These are phyloP conservation scores for Lyophyllum semitale DNA, from an alignment of 768 basidiomycete genomes.

Conservation along the genomic window DNA sequence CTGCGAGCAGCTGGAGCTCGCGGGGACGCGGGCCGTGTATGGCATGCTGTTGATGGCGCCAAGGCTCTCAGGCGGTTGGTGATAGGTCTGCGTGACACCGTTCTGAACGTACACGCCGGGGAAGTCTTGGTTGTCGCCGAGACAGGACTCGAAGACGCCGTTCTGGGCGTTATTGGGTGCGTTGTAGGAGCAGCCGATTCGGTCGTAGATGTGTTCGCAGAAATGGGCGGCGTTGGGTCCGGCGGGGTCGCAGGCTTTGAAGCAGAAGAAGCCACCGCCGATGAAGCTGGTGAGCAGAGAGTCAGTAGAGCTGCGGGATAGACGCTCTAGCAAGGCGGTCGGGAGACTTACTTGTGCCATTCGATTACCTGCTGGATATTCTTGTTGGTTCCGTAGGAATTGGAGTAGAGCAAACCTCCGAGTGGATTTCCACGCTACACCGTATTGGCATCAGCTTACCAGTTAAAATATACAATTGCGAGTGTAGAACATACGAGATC, in stretches of 20 bases:
- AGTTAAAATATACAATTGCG: background rate
- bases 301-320: no score
- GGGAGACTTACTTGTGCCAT: conserved; percentile 50
- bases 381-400: conserved; percentile 23
- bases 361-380: conserved; percentile 50
- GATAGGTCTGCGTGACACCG: conserved; percentile 30
- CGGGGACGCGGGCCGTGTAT: conserved; percentile 36
- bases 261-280: conserved; percentile 51
- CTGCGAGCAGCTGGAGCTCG: conserved; percentile 35
- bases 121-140: conserved; percentile 49
- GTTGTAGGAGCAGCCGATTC: conserved; percentile 63
- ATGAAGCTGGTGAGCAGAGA: conserved; percentile 65
- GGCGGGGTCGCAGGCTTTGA: conserved; percentile 60
- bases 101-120: conserved; percentile 16
- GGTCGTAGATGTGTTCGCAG: conserved; percentile 67
- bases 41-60: conserved; percentile 39
- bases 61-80: conserved; percentile 38
- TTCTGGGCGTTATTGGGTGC: conserved; percentile 55
- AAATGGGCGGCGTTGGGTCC: conserved; percentile 40
- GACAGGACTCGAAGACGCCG: conserved; percentile 53
- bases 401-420: conserved; percentile 27
- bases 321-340: background rate
- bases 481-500: conserved; percentile 23
- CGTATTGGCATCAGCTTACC: background rate
- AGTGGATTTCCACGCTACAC: conserved; percentile 69